Base-by-base conservation (phyloP, 1,139 yeast genomes). In the Zygosaccharomyces pseudobailii region DNA sequence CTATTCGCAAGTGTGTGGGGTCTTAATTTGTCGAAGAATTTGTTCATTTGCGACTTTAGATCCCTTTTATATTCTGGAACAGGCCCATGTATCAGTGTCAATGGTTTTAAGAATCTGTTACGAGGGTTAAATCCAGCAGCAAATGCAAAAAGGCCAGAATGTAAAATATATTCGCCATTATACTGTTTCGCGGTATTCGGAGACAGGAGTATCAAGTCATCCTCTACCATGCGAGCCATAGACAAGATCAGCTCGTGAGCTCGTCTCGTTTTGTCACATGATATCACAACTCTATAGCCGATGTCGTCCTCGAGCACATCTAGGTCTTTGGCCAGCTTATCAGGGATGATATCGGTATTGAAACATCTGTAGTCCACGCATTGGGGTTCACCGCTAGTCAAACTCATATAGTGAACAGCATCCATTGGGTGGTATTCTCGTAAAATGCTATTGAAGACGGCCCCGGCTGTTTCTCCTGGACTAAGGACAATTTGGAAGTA, bases 51-150 rank as follows among this genome's bases (percentile, higher is more conserved):
- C 33, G 74, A 74, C 63, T 79, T 75, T 56, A 85, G 70, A 59
- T 83, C 83, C 47, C 79, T 79, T 55, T 79, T 72, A 58, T 84
- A 85, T 60, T 82, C 82, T 1, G 94, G 92, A 34, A 85, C 92
- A 8, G 78, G 84, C 8, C 72, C 75, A 62, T 85, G 92, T 55
- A 85, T 82, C 47, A 47, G 52, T 0, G 83, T 72, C 45, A 81
- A 61, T 2, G 84, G 84, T 41, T 64, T 71, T 51, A 79, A 72
- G 58, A 83, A 73, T 49, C 84, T 74, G 34, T 70, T 73, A 6
- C 63, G 58, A 2, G 90, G 92, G 54, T 82, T 76, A 62, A 86
- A 86, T 0, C 92, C 94, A 3, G 86, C 82, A 0, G 94, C 89
- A 67, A 83, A 84, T 3, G 81, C 81, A 59, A 83, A 77, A 0